phyloP scores from a whole-genome alignment of 176 grass and related monocot genomes.

The Phyllostachys edulis region DNA sequence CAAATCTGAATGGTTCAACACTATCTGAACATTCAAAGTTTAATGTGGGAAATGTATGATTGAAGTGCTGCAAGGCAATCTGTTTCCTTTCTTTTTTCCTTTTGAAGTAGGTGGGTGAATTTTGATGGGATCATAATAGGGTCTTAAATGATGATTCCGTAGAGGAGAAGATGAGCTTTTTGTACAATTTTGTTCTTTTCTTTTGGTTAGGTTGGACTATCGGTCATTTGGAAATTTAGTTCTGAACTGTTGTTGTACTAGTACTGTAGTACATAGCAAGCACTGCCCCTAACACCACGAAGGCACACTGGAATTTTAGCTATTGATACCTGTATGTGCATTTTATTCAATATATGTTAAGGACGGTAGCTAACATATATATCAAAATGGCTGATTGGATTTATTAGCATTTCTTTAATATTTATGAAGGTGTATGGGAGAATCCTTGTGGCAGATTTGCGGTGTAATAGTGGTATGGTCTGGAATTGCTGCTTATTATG shows the following conservation, averaged over 20 bases:
- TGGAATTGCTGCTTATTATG: not conserved
- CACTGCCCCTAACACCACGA: not conserved
- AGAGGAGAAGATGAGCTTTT: not conserved
- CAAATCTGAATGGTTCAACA: not conserved
- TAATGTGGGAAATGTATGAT: not conserved
- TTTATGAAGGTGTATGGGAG: not conserved
- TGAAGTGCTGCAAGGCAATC: not conserved
- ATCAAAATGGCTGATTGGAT: not conserved
- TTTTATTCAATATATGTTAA: not conserved
- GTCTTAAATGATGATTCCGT: not conserved
- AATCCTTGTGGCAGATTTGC: not conserved
- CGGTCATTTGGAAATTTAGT: not conserved
- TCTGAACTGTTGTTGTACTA: conserved; percentile 1
- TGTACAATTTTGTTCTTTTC: not conserved
- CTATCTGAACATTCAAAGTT: not conserved
- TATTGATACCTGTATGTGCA: not conserved
- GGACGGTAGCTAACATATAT: not conserved
- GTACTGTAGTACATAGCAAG: not conserved
- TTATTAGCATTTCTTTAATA: not conserved
- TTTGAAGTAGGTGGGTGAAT: not conserved
- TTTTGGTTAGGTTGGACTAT: conserved; percentile 8
- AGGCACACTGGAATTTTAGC: not conserved
- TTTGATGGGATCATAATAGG: not conserved
- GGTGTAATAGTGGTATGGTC: not conserved
- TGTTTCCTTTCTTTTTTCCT: not conserved